Evolutionary conservation across 345 rosid genomes (phyloP).

Genomic region (Eutrema heterophyllum): DNA sequence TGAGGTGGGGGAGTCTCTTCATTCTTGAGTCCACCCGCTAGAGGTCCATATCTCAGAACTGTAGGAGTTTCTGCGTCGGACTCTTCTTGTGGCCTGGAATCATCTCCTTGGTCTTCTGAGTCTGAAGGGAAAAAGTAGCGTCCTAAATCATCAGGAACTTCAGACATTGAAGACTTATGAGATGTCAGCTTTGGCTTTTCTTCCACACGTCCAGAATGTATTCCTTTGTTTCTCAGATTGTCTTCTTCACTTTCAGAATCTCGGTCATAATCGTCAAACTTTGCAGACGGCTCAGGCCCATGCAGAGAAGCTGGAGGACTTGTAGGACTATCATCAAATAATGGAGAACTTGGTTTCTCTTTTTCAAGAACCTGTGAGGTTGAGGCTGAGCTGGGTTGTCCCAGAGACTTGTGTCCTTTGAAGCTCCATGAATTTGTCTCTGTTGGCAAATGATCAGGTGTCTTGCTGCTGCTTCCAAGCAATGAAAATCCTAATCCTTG

Average conservation of each 20-base stretch:
- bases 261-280: constrained; percentile 54
- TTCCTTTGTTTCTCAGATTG: background rate
- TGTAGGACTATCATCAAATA: constrained; percentile 39
- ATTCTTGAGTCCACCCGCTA: constrained; percentile 53
- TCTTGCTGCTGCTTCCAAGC: constrained; percentile 30
- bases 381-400: constrained; percentile 30
- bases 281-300: constrained; percentile 37
- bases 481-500: constrained; percentile 33
- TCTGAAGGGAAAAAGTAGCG: constrained; percentile 28
- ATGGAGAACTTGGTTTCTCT: constrained; percentile 28
- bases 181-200: constrained; percentile 21
- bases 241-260: constrained; percentile 58
- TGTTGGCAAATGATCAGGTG: constrained; percentile 28
- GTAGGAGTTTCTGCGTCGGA: constrained; percentile 36
- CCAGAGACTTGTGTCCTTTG: constrained; percentile 20
- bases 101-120: constrained; percentile 31
- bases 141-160: constrained; percentile 29
- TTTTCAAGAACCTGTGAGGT: constrained; percentile 30
- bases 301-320: constrained; percentile 39
- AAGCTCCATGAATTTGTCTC: constrained; percentile 36
- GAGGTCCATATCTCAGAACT: constrained; percentile 40
- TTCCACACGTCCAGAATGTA: constrained; percentile 1
- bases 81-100: constrained; percentile 28
- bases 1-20: constrained; percentile 48
- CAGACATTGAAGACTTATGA: constrained; percentile 19